Evolutionary conservation across 2,329 filamentous ascomycete genomes (phyloP), one percentile per base, ranked within the genome.

Genomic region (Alternaria panax): DNA sequence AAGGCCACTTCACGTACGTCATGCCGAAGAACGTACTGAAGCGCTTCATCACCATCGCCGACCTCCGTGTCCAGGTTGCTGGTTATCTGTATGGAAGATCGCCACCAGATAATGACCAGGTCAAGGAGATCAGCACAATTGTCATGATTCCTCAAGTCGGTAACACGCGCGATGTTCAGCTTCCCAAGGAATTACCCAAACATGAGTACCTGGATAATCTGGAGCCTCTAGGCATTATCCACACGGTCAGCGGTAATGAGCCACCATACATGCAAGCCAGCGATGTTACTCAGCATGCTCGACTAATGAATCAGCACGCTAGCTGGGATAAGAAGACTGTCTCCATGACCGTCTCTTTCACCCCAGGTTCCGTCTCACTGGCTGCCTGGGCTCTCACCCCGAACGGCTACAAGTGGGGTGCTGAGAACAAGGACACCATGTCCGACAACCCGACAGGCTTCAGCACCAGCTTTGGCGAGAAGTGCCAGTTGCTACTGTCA

Each of bases 11-110:
- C 75, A 99, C 94, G 1, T 99, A 98, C 73, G 92, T 99, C 72
- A 97, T 99, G 92, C 95, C 95, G 1, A 99, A 98, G 87, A 99
- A 99, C 78, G 90, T 99, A 48, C 86, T 99, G 72, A 97, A 97
- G 85, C 92, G 92, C 66, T 99, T 99, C 84, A 98, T 99, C 81
- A 95, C 92, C 24, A 96, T 99, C 74, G 91, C 95, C 46, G 95
- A 99, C 82, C 87, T 99, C 56, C 91, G 96, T 47, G 93, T 98
- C 14, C 95, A 99, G 80, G 93, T 99, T 50, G 93, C 94, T 16
- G 95, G 93, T 1, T 99, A 97, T 77, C 86, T 99, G 0, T 99
- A 99, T 76, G 95, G 95, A 66, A 88, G 88, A 46, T 97, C 94
- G 1, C 93, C 95, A 3, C 90, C 92, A 7, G 95, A 98, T 80